Percentiles rank a stretch among this genome's conserved stretches.
Conservation (phyloP, 129 eudicot species). For the Ambrosia trifida region DNA sequence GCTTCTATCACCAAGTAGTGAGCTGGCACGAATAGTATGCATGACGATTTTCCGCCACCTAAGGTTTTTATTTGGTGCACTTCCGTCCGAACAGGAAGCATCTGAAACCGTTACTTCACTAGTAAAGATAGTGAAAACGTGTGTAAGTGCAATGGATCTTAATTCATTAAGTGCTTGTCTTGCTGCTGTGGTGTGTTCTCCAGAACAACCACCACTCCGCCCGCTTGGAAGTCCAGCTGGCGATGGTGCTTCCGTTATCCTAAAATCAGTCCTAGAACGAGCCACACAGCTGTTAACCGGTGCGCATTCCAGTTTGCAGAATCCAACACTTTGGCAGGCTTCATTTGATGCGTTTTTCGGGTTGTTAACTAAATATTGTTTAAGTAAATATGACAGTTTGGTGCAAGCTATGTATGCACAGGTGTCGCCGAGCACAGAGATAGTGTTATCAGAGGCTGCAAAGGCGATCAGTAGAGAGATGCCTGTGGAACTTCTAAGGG, state of each 20-base stretch:
- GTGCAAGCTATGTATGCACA: constrained; percentile 66
- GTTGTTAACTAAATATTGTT: constrained; percentile 81
- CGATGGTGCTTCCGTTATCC: constrained; percentile 78
- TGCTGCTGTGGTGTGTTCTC: constrained; percentile 95
- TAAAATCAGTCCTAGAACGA: constrained; percentile 74
- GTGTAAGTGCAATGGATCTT: constrained; percentile 78
- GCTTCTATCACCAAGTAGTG: constrained; percentile 76
- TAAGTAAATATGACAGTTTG: constrained; percentile 75
- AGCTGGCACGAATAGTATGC: constrained; percentile 86
- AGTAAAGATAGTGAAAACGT: constrained; percentile 52
- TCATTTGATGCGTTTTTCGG: constrained; percentile 85
- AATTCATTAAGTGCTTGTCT: constrained; percentile 88
- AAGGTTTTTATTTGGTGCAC: constrained; percentile 77
- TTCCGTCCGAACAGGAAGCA: constrained; percentile 60
- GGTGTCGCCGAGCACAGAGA: constrained; percentile 43
- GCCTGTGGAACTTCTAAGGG: constrained; percentile 94
- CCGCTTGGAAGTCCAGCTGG: constrained; percentile 89
- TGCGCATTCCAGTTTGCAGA: constrained; percentile 45
- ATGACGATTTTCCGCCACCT: constrained; percentile 93
- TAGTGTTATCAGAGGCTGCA: constrained; percentile 62
- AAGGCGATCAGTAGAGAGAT: constrained; percentile 76
- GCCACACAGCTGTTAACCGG: constrained; percentile 52
- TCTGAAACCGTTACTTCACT: constrained; percentile 50
- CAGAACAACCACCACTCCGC: constrained; percentile 96
- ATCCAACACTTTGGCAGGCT: constrained; percentile 92